phyloP scores from a whole-genome alignment of 768 basidiomycete genomes.

The Guyanaporus albipodus region DNA sequence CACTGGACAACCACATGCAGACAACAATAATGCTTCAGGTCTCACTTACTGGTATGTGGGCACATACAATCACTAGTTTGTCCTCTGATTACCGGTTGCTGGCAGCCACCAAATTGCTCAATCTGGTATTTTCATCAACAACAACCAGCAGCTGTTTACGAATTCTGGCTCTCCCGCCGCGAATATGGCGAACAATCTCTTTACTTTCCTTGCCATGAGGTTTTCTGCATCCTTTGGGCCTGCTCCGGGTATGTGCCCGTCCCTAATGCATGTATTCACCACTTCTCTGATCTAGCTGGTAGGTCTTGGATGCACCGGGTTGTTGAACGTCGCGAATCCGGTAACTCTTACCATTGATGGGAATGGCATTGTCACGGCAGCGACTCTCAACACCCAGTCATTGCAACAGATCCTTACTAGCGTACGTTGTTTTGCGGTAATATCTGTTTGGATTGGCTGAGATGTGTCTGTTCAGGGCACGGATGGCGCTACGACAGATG shows the following conservation, averaged over 20 bases:
- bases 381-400: slow-evolving; percentile 18
- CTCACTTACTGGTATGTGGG: slow-evolving; percentile 19
- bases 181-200: slow-evolving; percentile 18
- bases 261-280: neutral
- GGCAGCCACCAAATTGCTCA: slow-evolving; percentile 22
- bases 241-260: slow-evolving; percentile 16
- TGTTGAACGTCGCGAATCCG: slow-evolving; percentile 23
- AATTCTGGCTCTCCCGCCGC: slow-evolving; percentile 21
- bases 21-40: slow-evolving; percentile 21
- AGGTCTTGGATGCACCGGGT: slow-evolving; percentile 22
- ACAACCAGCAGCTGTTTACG: slow-evolving; percentile 20
- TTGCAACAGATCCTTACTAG: slow-evolving; percentile 17
- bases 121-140: slow-evolving; percentile 21
- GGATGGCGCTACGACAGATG: neutral
- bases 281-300: neutral
- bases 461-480: neutral
- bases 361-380: slow-evolving; percentile 25
- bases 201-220: slow-evolving; percentile 30
- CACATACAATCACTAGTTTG: too few relatives aligned
- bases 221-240: slow-evolving; percentile 25
- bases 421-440: neutral
- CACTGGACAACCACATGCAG: slow-evolving; percentile 25
- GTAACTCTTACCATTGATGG: slow-evolving; percentile 23
- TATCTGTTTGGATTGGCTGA: neutral
- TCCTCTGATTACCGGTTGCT: neutral